Evolutionary conservation across 2,329 filamentous ascomycete species (phyloP), one percentile per base, ranked within the genome.

Genomic region (Bretziella fagacearum): DNA sequence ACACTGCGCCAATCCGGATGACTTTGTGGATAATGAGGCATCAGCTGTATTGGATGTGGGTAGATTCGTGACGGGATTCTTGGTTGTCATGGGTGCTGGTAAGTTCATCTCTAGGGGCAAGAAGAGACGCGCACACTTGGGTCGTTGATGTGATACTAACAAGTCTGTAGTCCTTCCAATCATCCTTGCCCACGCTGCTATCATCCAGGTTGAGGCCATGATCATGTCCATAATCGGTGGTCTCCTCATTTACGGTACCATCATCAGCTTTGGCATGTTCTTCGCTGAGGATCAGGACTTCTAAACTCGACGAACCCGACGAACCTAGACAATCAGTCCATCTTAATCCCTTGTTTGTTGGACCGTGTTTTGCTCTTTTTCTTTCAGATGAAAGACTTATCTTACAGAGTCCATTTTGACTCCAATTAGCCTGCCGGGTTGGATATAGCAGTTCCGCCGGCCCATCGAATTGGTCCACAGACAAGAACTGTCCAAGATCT

Each of bases 231-330:
- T 98, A 56, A 66, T 89, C 45, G 91, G 91, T 23, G 91, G 91
- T 45, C 68, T 95, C 51, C 67, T 98, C 60, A 98, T 98, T 61
- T 98, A 98, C 65, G 84, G 85, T 49, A 98, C 91, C 42, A 95
- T 98, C 60, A 93, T 98, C 65, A 91, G 83, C 66, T 98, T 98
- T 64, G 81, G 83, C 54, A 83, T 95, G 78, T 98, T 96, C 68
- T 98, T 98, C 71, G 82, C 89, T 61, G 87, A 96, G 64, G 86
- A 96, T 62, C 83, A 93, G 60, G 91, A 96, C 57, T 98, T 96
- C 63, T 96, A 65, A 66, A 57, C 36, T 4, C 26, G 10, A 5
- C 22, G 7, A n/a, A n/a, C n/a, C n/a, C n/a, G n/a, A n/a, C n/a
- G n/a, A n/a, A n/a, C n/a, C n/a, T n/a, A 6, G 27, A 29, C 27